Base-by-base conservation (phyloP, 768 basidiomycete genomes). In the Hericium rajendrae region DNA sequence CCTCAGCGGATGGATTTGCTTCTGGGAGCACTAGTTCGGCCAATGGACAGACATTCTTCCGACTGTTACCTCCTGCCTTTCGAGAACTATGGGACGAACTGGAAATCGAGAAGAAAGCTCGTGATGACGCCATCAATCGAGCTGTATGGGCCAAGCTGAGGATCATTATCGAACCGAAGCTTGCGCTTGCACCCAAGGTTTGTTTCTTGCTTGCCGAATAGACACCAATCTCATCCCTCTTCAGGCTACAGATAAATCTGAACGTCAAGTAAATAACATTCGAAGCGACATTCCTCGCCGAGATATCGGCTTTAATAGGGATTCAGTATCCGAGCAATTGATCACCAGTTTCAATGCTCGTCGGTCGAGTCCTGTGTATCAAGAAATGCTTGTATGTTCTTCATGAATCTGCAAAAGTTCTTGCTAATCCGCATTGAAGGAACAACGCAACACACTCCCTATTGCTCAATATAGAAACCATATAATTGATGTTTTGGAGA, bases 1-100 rank as follows among this genome's bases (percentile, higher is more conserved):
- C 84, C 15, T 57, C 69, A 2, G 77, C 77, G 0, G 79, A 80
- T 53, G 87, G 87, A 8, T 91, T 91, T 69, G 77, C 81, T 10
- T 69, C 77, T 2, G 77, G 78, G n/a, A 69, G 68, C 4, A 71
- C 77, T 37, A 69, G 71, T 11, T 74, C 75, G 40, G 71, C 77
- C 49, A 73, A 76, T 28, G 78, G 70, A 48, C 74, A 74, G 49
- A 85, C 88, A 0, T 89, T 85, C 62, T 89, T 90, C 69, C 77
- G 91, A 62, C 69, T 83, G 9, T 75, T 98, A n/a, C 92, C 95
- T 9, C 76, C 85, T 2, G 78, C 81, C 16, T 95, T 86, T 70
- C 80, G 93, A 60, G 88, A 93, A 68, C 73, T 99, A 16, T 99
- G 95, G 95, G 87, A 91, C 55, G 91, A 94, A 68, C 72, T 97